Percentiles rank a stretch among this genome's conserved stretches.
Conservation (phyloP, 1,139 yeast genomes). For the Wickerhamomyces sp. region DNA sequence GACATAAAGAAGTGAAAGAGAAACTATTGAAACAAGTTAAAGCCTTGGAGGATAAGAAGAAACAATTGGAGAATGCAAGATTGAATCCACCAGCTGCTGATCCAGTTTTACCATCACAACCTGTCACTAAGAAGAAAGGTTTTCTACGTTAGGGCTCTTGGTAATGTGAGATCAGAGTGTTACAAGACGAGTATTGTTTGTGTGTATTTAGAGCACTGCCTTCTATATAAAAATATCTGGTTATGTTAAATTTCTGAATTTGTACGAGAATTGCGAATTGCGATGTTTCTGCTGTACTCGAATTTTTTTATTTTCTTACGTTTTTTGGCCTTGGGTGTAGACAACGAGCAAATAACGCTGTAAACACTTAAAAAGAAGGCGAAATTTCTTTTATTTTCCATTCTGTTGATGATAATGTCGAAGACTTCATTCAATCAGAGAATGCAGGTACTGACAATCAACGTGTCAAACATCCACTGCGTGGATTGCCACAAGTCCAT, state of each 20-base stretch:
- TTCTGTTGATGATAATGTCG: too few relatives aligned
- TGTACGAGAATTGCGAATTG: background rate
- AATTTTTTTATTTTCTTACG: too few relatives aligned
- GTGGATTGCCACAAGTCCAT: slow-evolving; percentile 42
- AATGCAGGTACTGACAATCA: slow-evolving; percentile 9
- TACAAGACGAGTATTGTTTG: too few relatives aligned
- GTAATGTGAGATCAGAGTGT: too few relatives aligned
- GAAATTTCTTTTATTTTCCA: background rate
- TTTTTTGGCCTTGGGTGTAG: too few relatives aligned
- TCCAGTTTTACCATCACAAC: slow-evolving; percentile 37
- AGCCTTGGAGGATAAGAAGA: slow-evolving; percentile 86
- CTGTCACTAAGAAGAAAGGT: slow-evolving; percentile 56
- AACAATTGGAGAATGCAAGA: slow-evolving; percentile 70
- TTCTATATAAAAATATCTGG: too few relatives aligned
- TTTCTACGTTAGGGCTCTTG: slow-evolving; percentile 42
- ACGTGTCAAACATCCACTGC: slow-evolving; percentile 43
- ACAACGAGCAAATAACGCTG: too few relatives aligned
- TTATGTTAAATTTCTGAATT: too few relatives aligned
- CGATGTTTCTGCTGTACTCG: slow-evolving; percentile 4
- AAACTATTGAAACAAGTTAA: slow-evolving; percentile 83
- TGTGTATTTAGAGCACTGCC: too few relatives aligned
- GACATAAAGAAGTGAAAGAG: slow-evolving; percentile 97
- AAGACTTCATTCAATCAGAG: too few relatives aligned
- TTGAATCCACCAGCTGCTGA: slow-evolving; percentile 48
- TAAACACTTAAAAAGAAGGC: background rate